phyloP scores from a whole-genome alignment of 495 filamentous ascomycete genomes.

The Xylaria nigripes region DNA sequence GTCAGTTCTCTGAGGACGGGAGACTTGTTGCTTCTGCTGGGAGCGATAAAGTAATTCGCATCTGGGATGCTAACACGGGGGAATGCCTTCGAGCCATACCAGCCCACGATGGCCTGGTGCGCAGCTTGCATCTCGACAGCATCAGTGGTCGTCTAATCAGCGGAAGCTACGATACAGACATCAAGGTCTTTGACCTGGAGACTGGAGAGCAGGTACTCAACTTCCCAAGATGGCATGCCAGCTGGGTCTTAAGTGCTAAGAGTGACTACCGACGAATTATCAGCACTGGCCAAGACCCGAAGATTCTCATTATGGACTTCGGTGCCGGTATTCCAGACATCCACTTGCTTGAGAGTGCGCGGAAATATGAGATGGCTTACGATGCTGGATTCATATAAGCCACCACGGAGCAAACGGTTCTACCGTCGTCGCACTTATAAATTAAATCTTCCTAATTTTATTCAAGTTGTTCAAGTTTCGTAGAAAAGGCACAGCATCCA shows the following conservation, averaged over 20 bases:
- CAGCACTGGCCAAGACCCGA: slow-evolving; percentile 85
- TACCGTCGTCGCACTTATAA: no score
- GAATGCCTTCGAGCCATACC: slow-evolving; percentile 67
- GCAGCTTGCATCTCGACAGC: slow-evolving; percentile 80
- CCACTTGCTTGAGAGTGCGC: slow-evolving; percentile 42
- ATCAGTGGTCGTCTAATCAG: slow-evolving; percentile 74
- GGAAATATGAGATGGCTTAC: slow-evolving; percentile 19
- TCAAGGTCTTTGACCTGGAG: slow-evolving; percentile 83
- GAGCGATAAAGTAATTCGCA: slow-evolving; percentile 86
- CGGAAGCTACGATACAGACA: slow-evolving; percentile 86
- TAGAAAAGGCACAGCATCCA: no score
- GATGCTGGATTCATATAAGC: slow-evolving; percentile 23
- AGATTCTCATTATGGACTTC: slow-evolving; percentile 87
- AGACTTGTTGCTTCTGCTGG: slow-evolving; percentile 84
- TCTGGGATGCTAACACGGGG: slow-evolving; percentile 88
- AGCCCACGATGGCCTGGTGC: slow-evolving; percentile 74
- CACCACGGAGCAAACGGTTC: background rate
- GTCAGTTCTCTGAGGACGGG: slow-evolving; percentile 89
- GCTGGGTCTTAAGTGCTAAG: slow-evolving; percentile 94
- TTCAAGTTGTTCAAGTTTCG: no score
- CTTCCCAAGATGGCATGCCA: slow-evolving; percentile 83
- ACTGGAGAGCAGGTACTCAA: slow-evolving; percentile 63
- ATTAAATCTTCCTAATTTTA: no score
- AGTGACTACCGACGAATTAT: slow-evolving; percentile 90
- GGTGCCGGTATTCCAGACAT: slow-evolving; percentile 49